Base-by-base conservation (phyloP, 148 eudicot genomes). In the Amaranthus hypochondriacus region DNA sequence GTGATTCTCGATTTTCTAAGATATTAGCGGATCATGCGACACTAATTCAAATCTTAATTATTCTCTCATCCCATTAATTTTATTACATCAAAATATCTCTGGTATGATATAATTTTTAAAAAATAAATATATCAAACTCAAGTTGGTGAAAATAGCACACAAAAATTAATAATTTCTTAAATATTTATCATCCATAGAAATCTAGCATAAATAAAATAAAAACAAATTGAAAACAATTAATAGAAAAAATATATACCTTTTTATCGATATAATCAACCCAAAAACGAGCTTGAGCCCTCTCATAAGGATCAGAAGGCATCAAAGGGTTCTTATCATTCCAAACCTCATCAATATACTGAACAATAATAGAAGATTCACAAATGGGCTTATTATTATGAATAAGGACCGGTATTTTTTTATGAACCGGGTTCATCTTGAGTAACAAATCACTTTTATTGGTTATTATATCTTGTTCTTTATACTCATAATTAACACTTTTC, bases 371-470 rank as follows among this genome's bases (percentile, higher is more conserved):
- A 2, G 81, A 85, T 62, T 85, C 88, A 62, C 82, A 80, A 13
- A 85, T 70, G 11, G 87, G 81, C 39, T 75, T 80, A 10, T 69
- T 66, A 12, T 84, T 77, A 60, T 84, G 87, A 49, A 82, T 69
- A 0, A 84, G 62, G 63, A 79, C 76, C 18, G 85, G 83, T 6
- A 80, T 80, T 66, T 77, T 74, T 75, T 83, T 83, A 53, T 83
- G 80, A 81, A 77, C 57, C 39, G 86, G 88, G 80, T 85, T 85
- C 86, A 78, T 80, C 56, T 85, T 61, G 14, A 85, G 56, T 0
- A 82, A 77, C 9, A 85, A 56, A 7, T 68, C 78, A 56, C 85
- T 80, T 47, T 84, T 84, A 69, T 82, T 77, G n/a, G 42, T 42
- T 69, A 84, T 72, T 28, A 28, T 28, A 61, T 79, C 77, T 28